These are phyloP conservation scores for Astragalus membranaceus DNA, from an alignment of 306 rosid species.

Conservation along the genomic window DNA sequence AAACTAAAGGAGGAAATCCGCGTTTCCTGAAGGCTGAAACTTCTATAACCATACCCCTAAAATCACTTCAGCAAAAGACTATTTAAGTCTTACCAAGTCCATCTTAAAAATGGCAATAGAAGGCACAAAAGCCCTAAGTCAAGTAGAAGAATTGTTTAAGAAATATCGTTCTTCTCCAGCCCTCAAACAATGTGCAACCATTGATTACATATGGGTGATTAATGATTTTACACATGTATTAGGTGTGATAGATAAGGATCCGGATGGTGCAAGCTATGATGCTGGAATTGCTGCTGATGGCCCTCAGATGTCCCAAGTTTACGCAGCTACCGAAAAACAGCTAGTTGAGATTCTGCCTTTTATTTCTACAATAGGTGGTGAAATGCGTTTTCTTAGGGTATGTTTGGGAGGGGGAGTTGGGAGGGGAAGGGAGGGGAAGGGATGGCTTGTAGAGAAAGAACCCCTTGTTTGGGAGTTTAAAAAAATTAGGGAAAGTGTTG, in stretches of 20 bases:
- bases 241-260: background rate
- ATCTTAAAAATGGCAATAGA: background rate
- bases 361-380: background rate
- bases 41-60: background rate
- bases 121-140: background rate
- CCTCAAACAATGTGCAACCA: background rate
- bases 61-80: background rate
- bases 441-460: too few relatives aligned
- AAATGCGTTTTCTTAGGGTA: background rate
- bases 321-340: background rate
- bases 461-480: too few relatives aligned
- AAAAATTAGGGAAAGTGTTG: too few relatives aligned
- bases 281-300: background rate
- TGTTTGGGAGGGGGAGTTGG: too few relatives aligned
- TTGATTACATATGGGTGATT: background rate
- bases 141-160: background rate
- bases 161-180: background rate
- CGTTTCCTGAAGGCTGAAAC: background rate
- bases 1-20: too few relatives aligned
- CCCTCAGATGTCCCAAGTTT: accelerated
- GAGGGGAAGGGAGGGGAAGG: too few relatives aligned
- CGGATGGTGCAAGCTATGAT: background rate
- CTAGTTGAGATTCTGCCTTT: background rate
- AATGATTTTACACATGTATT: background rate
- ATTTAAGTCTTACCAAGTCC: background rate